These are phyloP conservation scores for Corchorus olitorius DNA, from an alignment of 345 rosid genomes.

Conservation along the genomic window DNA sequence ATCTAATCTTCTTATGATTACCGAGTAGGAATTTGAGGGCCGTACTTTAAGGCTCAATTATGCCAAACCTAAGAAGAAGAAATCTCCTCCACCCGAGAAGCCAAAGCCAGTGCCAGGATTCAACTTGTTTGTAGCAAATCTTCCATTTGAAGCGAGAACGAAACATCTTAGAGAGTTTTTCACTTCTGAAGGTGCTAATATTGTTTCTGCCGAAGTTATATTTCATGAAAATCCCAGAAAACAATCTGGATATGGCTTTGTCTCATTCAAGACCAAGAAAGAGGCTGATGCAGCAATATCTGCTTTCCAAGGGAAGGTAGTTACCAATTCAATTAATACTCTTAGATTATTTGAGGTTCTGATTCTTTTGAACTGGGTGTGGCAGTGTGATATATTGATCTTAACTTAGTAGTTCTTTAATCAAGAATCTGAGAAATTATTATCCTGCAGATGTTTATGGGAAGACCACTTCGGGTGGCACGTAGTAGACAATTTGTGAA, in stretches of 20 bases:
- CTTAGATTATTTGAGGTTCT: slow-evolving; percentile 18
- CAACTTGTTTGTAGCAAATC: slow-evolving; percentile 70
- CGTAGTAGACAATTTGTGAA: slow-evolving; percentile 77
- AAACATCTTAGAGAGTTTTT: slow-evolving; percentile 75
- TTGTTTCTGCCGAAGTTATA: slow-evolving; percentile 66
- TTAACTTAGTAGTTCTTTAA: background rate
- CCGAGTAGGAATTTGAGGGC: slow-evolving; percentile 66
- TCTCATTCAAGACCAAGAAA: slow-evolving; percentile 73
- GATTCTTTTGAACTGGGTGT: slow-evolving; percentile 4
- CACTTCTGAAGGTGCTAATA: slow-evolving; percentile 45
- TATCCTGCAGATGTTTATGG: slow-evolving; percentile 57
- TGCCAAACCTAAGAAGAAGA: slow-evolving; percentile 60
- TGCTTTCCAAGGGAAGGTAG: slow-evolving; percentile 73
- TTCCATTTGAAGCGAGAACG: slow-evolving; percentile 64
- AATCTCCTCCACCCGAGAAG: slow-evolving; percentile 41
- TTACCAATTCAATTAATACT: background rate
- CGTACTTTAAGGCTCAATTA: slow-evolving; percentile 59
- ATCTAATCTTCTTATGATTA: slow-evolving; percentile 14
- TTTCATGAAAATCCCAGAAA: slow-evolving; percentile 73
- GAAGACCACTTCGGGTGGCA: slow-evolving; percentile 68
- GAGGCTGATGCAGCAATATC: slow-evolving; percentile 66
- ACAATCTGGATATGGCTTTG: slow-evolving; percentile 83
- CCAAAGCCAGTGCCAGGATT: slow-evolving; percentile 47
- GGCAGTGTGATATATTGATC: background rate
- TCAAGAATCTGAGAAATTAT: slow-evolving; percentile 9